Conservation (phyloP, 352 stramenopile genomes). For the Pythium phragmiticola region DNA sequence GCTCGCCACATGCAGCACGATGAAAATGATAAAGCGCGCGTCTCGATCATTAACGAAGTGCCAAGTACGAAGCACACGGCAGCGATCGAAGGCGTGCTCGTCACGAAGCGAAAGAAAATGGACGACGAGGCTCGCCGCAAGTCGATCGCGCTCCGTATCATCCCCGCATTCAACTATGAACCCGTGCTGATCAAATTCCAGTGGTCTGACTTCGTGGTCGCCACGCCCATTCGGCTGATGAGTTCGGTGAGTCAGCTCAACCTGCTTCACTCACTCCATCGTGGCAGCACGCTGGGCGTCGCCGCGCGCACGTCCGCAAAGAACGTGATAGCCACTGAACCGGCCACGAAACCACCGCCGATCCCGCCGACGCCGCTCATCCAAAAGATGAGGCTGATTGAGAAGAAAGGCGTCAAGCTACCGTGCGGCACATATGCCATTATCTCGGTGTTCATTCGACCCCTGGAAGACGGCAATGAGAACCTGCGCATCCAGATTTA, state of each 20-base stretch:
- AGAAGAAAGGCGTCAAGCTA: conserved; percentile 58
- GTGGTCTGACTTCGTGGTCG: conserved; percentile 74
- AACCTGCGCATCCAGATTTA: conserved; percentile 73
- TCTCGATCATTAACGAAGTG: conserved; percentile 1
- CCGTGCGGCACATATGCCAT: conserved; percentile 64
- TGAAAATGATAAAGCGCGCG: conserved; percentile 29
- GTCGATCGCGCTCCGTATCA: conserved; percentile 51
- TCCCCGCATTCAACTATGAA: conserved; percentile 69
- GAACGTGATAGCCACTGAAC: conserved; percentile 8
- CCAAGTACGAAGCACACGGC: conserved; percentile 5
- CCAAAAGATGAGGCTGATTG: conserved; percentile 53
- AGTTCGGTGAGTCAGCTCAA: conserved; percentile 23
- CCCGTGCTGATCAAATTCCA: conserved; percentile 66
- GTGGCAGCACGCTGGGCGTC: background rate
- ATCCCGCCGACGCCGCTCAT: conserved; percentile 35
- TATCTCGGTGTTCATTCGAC: conserved; percentile 63
- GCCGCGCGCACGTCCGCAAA: background rate
- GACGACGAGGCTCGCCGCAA: conserved; percentile 63
- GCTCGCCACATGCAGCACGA: conserved; percentile 48
- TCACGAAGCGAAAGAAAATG: conserved; percentile 61
- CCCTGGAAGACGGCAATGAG: conserved; percentile 71
- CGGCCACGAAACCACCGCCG: conserved; percentile 12
- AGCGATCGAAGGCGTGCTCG: conserved; percentile 37
- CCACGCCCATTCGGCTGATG: conserved; percentile 40
- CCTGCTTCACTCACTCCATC: conserved; percentile 13